Evolutionary conservation across 805 yeast species (phyloP), one percentile per base, ranked within the genome.

Genomic region (Metschnikowia rubicola): DNA sequence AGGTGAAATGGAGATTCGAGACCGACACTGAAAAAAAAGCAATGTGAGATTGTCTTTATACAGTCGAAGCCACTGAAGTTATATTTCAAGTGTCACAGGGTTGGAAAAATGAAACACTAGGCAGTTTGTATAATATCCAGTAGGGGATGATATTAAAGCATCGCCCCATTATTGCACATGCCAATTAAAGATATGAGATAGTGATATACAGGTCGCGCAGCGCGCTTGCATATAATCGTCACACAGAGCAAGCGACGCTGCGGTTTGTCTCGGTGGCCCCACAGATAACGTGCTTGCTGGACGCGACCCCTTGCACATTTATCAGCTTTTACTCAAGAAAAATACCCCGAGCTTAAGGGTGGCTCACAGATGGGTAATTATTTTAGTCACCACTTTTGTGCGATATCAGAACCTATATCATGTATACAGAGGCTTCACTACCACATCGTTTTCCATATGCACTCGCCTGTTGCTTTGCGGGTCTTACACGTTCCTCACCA

Each of bases 131-230:
- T 40, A 31, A 31, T 35, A 39, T 40, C 39, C 13, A 31, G 34
- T 8, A 39, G 13, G 48, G 48, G 44, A 41, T 45, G 35, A 9
- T 31, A 30, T 28, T 30, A 13, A 35, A n/a, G 35, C 38, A 45
- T 41, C 39, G 41, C 44, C 36, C 33, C 39, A 31, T 29, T 30
- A 19, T 46, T 28, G 42, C 45, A 46, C 45, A 41, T 41, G 41
- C 35, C 41, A 47, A 43, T 35, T 35, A 34, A 15, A 43, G 50
- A 43, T 43, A 30, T 17, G 41, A 33, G 13, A 17, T 35, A 28
- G 21, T 35, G 29, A n/a, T 41, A 41, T 39, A 43, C 46, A 46
- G 46, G 40, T 29, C 43, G 37, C 28, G 38, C 28, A 19, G 39
- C 36, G 37, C 36, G 37, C 29, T 10, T 30, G 34, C 35, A 39